Evolutionary conservation across 2,329 filamentous ascomycete species (phyloP).

Genomic region (Neurospora sp.): DNA sequence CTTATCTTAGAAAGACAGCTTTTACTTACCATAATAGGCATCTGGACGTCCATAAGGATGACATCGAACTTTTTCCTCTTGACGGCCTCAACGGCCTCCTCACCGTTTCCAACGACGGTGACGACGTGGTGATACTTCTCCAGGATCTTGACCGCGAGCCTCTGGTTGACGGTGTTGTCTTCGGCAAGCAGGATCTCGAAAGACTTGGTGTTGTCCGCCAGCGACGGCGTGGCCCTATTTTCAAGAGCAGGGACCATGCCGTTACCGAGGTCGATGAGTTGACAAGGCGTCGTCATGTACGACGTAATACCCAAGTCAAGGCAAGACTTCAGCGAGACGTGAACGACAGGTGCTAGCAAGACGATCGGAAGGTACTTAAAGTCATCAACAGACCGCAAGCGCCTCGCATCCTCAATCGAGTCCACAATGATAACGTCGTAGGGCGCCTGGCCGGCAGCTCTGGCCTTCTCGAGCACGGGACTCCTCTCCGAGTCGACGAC

Average conservation of each 20-base stretch:
- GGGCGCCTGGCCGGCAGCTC: conserved; percentile 45
- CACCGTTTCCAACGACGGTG: conserved; percentile 88
- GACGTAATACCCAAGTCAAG: conserved; percentile 95
- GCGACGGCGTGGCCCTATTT: conserved; percentile 80
- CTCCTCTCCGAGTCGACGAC: conserved; percentile 74
- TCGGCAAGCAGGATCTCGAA: conserved; percentile 94
- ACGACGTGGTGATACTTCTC: conserved; percentile 93
- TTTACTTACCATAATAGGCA: conserved; percentile 85
- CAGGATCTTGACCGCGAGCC: conserved; percentile 89
- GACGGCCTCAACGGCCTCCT: conserved; percentile 86
- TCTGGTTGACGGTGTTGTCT: conserved; percentile 96
- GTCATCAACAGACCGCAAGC: conserved; percentile 76
- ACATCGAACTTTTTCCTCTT: conserved; percentile 91
- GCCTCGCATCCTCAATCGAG: conserved; percentile 81
- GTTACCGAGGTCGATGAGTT: conserved; percentile 88
- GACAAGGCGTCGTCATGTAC: conserved; percentile 96
- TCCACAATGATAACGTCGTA: conserved; percentile 97
- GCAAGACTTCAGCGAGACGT: conserved; percentile 86
- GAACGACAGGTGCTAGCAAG: conserved; percentile 77
- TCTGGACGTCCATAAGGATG: conserved; percentile 98
- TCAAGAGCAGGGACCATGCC: conserved; percentile 93
- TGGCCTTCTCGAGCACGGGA: conserved; percentile 41
- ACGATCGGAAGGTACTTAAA: conserved; percentile 98
- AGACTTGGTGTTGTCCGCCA: conserved; percentile 88
- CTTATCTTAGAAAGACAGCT: conserved; percentile 2